Evolutionary conservation across 805 yeast genomes (phyloP), one percentile per base, ranked within the genome.

Genomic region (Torulaspora microellipsoides): DNA sequence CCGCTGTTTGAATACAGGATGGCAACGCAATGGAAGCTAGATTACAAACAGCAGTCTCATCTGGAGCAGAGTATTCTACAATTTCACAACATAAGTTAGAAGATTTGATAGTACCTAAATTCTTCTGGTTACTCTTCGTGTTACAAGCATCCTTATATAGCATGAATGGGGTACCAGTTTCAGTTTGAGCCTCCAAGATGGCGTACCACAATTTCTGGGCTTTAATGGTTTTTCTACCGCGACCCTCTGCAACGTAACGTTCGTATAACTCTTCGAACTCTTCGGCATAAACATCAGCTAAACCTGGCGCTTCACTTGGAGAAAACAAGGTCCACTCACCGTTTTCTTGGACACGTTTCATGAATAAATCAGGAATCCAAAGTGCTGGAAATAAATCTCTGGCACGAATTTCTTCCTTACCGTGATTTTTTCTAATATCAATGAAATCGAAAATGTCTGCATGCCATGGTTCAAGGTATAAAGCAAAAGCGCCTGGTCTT

Each of bases 391-490:
- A 91, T 53, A 91, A 70, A 64, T 91, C 98, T 58, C 98, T 78
- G 1, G 99, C 96, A 59, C 97, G 78, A 53, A 78, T 70, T 66
- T 91, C 98, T 66, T 91, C 97, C 57, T 87, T 89, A 41, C 97
- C 98, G 62, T 90, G 96, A 60, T 89, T 91, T 69, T 91, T 90
- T 59, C 93, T 78, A 53, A 91, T 72, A 46, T 90, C 91, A 42
- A 91, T 66, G 58, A 91, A 83, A 47, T 85, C 95, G 64, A 87
- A 84, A 29, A 91, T 75, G 58, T 91, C 99, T 9, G 85, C 78
- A 62, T 91, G 99, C 99, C 99, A 91, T 43, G 99, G 97, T 68
- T 91, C 99, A 30, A 91, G 65, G 67, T 90, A 91, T 30, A 89
- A 68, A 29, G 96, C 96, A 66, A 91, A 85, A 3, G 99, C 99